Conservation (phyloP, 108 stramenopile genomes). For the Asterionellopsis glacialis region DNA sequence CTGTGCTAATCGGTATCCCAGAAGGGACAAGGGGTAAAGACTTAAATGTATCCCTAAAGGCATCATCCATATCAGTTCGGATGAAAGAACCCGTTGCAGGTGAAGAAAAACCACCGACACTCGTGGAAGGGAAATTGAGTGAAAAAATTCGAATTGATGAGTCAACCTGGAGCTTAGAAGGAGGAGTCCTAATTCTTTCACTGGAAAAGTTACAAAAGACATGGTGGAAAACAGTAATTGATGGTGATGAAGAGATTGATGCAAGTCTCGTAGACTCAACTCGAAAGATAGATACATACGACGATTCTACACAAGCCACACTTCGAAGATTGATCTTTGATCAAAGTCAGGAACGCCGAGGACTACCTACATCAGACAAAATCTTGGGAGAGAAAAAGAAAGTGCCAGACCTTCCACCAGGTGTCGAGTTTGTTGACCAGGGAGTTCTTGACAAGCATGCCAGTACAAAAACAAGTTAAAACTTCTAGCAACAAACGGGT, state of each 20-base stretch:
- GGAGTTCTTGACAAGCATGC: constrained; percentile 37
- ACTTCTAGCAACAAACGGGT: neutral
- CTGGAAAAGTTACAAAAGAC: constrained; percentile 63
- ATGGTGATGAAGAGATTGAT: constrained; percentile 72
- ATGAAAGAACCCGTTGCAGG: constrained; percentile 23
- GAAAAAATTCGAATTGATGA: constrained; percentile 57
- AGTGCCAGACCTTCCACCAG: constrained; percentile 49
- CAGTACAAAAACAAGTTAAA: neutral
- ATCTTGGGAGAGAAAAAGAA: constrained; percentile 25
- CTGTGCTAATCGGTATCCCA: constrained; percentile 63
- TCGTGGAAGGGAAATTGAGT: constrained; percentile 56
- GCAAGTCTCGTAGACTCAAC: constrained; percentile 71
- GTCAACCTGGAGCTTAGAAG: constrained; percentile 77
- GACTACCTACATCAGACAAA: constrained; percentile 53
- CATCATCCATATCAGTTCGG: constrained; percentile 45
- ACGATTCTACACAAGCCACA: constrained; percentile 72
- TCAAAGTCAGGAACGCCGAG: constrained; percentile 64
- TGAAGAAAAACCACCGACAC: constrained; percentile 14
- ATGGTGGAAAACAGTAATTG: constrained; percentile 73
- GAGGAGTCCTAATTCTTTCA: constrained; percentile 46
- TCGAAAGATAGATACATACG: constrained; percentile 67
- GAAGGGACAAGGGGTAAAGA: constrained; percentile 58
- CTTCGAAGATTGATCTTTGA: constrained; percentile 81
- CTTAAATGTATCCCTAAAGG: constrained; percentile 51
- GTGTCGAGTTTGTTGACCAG: constrained; percentile 72